Evolutionary conservation across 257 asterid species (phyloP).

Genomic region (Leonotis leonurus): DNA sequence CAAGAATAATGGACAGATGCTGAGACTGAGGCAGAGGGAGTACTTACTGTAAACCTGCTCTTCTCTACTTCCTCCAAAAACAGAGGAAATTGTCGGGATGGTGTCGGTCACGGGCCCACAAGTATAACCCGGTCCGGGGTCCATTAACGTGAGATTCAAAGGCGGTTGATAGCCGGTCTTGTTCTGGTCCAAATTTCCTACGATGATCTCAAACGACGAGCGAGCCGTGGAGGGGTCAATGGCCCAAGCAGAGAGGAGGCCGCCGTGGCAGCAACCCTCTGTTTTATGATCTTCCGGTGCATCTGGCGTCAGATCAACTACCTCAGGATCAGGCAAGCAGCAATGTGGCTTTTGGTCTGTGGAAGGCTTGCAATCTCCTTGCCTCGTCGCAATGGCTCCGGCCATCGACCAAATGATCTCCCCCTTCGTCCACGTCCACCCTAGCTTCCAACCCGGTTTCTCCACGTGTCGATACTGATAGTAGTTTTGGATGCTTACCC

Average conservation of each 20-base stretch:
- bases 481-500: slow-evolving; percentile 59
- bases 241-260: slow-evolving; percentile 45
- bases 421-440: slow-evolving; percentile 52
- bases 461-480: slow-evolving; percentile 59
- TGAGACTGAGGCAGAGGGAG: too few relatives aligned
- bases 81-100: slow-evolving; percentile 47
- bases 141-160: slow-evolving; percentile 39
- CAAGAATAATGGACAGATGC: too few relatives aligned
- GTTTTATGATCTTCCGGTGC: slow-evolving; percentile 26
- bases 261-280: slow-evolving; percentile 48
- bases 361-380: slow-evolving; percentile 57
- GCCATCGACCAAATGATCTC: slow-evolving; percentile 57
- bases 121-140: slow-evolving; percentile 64
- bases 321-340: slow-evolving; percentile 39
- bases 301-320: slow-evolving; percentile 41
- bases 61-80: slow-evolving; percentile 44
- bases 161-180: slow-evolving; percentile 27
- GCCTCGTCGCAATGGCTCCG: slow-evolving; percentile 50
- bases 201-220: slow-evolving; percentile 42
- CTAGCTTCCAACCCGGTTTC: slow-evolving; percentile 61
- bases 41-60: slow-evolving; percentile 61
- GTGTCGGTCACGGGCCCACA: slow-evolving; percentile 37
- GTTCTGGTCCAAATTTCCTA: slow-evolving; percentile 50
- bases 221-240: slow-evolving; percentile 34
- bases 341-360: slow-evolving; percentile 45